Evolutionary conservation across 805 yeast genomes (phyloP), one percentile per base, ranked within the genome.

Genomic region (Cyberlindnera mrakii): DNA sequence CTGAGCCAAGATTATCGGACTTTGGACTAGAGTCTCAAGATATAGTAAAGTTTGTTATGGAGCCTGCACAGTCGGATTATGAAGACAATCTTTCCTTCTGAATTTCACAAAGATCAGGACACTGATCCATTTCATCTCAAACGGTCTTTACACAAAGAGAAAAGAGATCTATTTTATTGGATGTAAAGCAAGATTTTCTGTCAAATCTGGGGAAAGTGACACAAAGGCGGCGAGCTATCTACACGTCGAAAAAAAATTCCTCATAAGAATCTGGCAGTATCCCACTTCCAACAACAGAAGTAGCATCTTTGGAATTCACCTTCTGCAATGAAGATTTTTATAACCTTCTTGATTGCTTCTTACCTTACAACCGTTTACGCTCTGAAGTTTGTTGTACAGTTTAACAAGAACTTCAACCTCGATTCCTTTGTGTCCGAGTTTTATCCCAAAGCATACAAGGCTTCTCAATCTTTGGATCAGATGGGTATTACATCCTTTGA

Each of bases 381-480:
- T 3, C 32, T 44, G 15, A 33, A 40, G 19, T 59, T 58, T 38
- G 53, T 63, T 7, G 47, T 62, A 4, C 66, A 62, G 44, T 55
- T 60, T 37, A 49, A 54, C 33, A 41, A 50, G 25, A 49, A 53
- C 11, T 45, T 47, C 15, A 36, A 48, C 6, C 40, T 59, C 31
- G 46, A 51, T 17, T 5, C 45, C 0, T 57, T 58, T 27, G 43
- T 50, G 7, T 19, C 46, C 2, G 44, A 45, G 7, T 54, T 54
- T 33, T 48, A 49, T 45, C 40, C 45, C 5, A 39, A 41, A 16
- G 41, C 43, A 1, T 38, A 37, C 17, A 35, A 48, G 25, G 42
- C 44, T 25, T 41, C 40, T 13, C 50, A 36, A 7, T 39, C 49
- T 5, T 39, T 50, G 10, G 51, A 54, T 2, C 42, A 42, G 10